Conservation (phyloP, 2,329 filamentous ascomycete genomes). For the Chaetomiaceae sp. region DNA sequence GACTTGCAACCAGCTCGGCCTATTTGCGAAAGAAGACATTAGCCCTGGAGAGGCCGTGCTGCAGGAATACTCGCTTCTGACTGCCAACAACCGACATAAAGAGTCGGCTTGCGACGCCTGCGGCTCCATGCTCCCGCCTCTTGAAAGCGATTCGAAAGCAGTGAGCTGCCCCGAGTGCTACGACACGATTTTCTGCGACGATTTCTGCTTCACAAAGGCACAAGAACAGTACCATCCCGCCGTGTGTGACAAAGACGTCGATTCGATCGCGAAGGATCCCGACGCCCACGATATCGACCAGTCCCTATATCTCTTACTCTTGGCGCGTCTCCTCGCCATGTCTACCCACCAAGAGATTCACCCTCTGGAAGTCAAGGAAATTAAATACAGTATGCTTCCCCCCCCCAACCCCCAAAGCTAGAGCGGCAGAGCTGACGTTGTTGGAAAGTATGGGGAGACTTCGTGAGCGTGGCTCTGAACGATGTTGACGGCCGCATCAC, state of each 20-base stretch:
- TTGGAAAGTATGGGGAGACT: conserved; percentile 58
- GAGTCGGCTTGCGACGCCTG: conserved; percentile 89
- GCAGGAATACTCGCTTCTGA: conserved; percentile 78
- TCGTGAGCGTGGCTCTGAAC: conserved; percentile 50
- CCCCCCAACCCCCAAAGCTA: too few species aligned
- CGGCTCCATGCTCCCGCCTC: conserved; percentile 64
- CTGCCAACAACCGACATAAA: conserved; percentile 82
- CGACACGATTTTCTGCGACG: conserved; percentile 63
- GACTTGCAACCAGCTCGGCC: conserved; percentile 73
- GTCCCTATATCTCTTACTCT: conserved; percentile 58
- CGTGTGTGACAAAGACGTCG: conserved; percentile 62
- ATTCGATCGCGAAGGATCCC: conserved; percentile 61
- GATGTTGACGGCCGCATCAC: conserved; percentile 51
- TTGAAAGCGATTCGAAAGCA: conserved; percentile 45
- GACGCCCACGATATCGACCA: conserved; percentile 56
- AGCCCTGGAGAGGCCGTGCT: conserved; percentile 71
- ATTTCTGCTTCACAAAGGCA: conserved; percentile 55
- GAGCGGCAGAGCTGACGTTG: neutral
- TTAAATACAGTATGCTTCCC: conserved; percentile 48
- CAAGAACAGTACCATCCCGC: conserved; percentile 59
- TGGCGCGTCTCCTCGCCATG: conserved; percentile 61
- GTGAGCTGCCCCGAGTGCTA: conserved; percentile 58
- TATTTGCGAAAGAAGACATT: conserved; percentile 84
- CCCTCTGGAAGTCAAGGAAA: conserved; percentile 59
- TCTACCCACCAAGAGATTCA: conserved; percentile 56